phyloP scores from a whole-genome alignment of 1,284 basidiomycete species.

The Cutaneotrichosporon sp. region DNA sequence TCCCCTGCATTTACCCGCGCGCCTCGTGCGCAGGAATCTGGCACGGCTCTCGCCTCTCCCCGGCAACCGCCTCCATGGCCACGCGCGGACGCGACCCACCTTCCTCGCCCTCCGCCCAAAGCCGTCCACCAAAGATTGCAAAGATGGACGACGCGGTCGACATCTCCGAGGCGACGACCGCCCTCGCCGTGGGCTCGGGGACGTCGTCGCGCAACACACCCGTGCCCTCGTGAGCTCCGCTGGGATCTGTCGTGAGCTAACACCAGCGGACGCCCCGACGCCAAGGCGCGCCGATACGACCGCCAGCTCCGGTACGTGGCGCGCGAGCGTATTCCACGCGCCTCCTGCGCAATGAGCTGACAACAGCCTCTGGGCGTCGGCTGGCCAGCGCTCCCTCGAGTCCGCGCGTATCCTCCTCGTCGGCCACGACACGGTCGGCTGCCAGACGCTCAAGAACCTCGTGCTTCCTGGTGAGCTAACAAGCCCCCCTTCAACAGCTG shows the following conservation, averaged over 20 bases:
- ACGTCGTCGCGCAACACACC: slow-evolving; percentile 22
- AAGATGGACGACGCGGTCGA: slow-evolving; percentile 51
- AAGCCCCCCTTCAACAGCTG: neutral
- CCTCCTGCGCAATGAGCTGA: neutral
- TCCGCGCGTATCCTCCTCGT: slow-evolving; percentile 78
- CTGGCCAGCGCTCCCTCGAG: slow-evolving; percentile 91
- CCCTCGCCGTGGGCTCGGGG: slow-evolving; percentile 14
- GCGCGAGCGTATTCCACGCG: neutral
- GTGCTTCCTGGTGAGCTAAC: slow-evolving; percentile 71
- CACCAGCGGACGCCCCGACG: slow-evolving; percentile 64
- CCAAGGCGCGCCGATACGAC: slow-evolving; percentile 85
- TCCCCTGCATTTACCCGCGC: neutral
- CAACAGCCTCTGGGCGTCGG: slow-evolving; percentile 85
- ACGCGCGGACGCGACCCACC: slow-evolving; percentile 17
- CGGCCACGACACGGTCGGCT: slow-evolving; percentile 75
- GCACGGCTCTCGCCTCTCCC: slow-evolving; percentile 3
- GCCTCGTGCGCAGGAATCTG: slow-evolving; percentile 2
- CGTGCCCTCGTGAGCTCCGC: slow-evolving; percentile 21
- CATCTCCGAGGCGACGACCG: slow-evolving; percentile 36
- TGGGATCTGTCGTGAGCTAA: neutral
- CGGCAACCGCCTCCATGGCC: slow-evolving; percentile 13
- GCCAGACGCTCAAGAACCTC: slow-evolving; percentile 89
- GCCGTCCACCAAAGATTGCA: slow-evolving; percentile 38
- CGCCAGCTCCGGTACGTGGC: slow-evolving; percentile 75
- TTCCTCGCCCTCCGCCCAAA: slow-evolving; percentile 13